A percentile compares a stretch with the other conserved stretches of the same genome.
Evolutionary conservation across 2,329 filamentous ascomycete species (phyloP).

Genomic region (Ploettnerulaceae sp.): DNA sequence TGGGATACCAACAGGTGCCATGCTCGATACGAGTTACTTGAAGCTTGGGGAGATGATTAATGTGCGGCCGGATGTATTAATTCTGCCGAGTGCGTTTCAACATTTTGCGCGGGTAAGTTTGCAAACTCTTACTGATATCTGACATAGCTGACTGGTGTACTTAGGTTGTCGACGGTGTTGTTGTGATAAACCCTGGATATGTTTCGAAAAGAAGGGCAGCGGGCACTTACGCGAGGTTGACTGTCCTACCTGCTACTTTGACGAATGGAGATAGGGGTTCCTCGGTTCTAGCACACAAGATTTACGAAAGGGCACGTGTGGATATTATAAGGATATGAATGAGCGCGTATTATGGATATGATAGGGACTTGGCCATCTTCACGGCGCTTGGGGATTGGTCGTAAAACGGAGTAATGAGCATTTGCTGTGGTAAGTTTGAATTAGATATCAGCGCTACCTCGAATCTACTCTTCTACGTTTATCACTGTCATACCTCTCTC

Average conservation of each 20-base stretch:
- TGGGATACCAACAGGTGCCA: constrained; percentile 63
- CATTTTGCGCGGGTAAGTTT: constrained; percentile 77
- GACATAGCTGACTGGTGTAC: neutral
- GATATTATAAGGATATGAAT: constrained; percentile 74
- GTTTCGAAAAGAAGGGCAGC: constrained; percentile 79
- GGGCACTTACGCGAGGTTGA: constrained; percentile 81
- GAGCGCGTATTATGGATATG: neutral
- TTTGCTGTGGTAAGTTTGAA: constrained; percentile 4
- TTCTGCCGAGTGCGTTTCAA: constrained; percentile 76
- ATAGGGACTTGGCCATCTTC: neutral
- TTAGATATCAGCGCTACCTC: constrained; percentile 20
- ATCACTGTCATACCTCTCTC: constrained; percentile 50
- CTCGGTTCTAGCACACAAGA: constrained; percentile 62
- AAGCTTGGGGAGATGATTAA: constrained; percentile 89
- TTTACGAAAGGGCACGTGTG: constrained; percentile 79
- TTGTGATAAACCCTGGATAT: constrained; percentile 86
- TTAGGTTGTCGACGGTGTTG: constrained; percentile 83
- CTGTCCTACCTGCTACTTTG: constrained; percentile 60
- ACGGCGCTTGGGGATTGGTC: constrained; percentile 8
- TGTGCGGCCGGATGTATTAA: constrained; percentile 76
- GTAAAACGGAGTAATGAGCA: constrained; percentile 10
- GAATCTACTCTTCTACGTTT: constrained; percentile 55
- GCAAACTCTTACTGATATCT: neutral
- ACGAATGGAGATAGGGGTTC: constrained; percentile 52
- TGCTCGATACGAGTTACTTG: constrained; percentile 77